Conservation (phyloP, 352 stramenopile genomes). For the Globisporangium nodosum region DNA sequence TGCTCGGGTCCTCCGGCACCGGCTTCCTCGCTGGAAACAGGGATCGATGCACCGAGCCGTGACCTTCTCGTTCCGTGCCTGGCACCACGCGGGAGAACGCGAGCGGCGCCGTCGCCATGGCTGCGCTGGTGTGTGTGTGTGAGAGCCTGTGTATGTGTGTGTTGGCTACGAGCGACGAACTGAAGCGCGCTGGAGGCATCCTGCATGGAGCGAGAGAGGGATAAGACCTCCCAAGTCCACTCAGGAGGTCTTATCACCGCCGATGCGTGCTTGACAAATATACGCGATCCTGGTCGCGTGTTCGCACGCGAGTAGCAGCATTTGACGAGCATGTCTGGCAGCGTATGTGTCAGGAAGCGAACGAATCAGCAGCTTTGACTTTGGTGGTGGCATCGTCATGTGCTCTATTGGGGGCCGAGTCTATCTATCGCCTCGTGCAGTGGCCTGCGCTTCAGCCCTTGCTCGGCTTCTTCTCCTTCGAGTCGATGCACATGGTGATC, state of each 20-base stretch:
- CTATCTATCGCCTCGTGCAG: neutral
- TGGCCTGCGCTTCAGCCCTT: neutral
- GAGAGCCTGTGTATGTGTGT: no score
- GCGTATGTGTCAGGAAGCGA: no score
- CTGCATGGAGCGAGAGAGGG: neutral
- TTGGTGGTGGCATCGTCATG: no score
- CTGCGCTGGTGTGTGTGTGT: neutral
- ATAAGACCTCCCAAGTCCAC: no score
- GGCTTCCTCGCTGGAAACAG: conserved; percentile 18
- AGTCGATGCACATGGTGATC: conserved; percentile 83
- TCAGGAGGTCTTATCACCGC: no score
- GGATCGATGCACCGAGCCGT: conserved; percentile 41
- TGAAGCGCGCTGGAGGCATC: neutral
- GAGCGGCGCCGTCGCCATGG: conserved; percentile 30
- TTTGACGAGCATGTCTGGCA: no score
- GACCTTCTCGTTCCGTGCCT: conserved; percentile 34
- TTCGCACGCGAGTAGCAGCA: no score
- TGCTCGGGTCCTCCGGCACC: conserved; percentile 24
- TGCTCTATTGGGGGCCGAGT: no score
- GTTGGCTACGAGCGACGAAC: no score
- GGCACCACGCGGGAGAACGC: conserved; percentile 37
- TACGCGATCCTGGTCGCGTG: no score
- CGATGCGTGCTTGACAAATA: no score
- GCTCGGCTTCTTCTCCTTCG: conserved; percentile 38
- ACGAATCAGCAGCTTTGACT: no score